These are phyloP conservation scores for Hyaloperonospora brassicae DNA, from an alignment of 352 stramenopile species.

Conservation along the genomic window DNA sequence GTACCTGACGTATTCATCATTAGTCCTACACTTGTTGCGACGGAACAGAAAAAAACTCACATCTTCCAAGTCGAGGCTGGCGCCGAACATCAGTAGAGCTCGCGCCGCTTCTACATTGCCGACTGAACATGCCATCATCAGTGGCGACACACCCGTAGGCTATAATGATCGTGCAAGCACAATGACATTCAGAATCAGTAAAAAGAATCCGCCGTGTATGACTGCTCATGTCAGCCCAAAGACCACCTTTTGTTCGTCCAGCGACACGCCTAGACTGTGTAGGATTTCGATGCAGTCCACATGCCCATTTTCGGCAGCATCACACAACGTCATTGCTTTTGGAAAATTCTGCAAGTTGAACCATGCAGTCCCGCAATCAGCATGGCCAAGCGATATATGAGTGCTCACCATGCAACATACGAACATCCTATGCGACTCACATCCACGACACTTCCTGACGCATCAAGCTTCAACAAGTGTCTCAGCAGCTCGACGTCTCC, in stretches of 20 bases:
- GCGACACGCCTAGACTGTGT: constrained; percentile 66
- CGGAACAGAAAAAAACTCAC: constrained; percentile 20
- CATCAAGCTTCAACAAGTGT: constrained; percentile 62
- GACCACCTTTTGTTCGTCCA: constrained; percentile 79
- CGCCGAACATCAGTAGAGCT: constrained; percentile 78
- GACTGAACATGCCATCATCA: constrained; percentile 82
- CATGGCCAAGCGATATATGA: background rate
- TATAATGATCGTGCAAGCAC: constrained; percentile 19
- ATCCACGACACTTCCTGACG: constrained; percentile 49
- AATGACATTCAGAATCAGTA: constrained; percentile 8
- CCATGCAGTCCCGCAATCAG: constrained; percentile 7
- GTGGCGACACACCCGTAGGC: constrained; percentile 66
- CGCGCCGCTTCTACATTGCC: constrained; percentile 80
- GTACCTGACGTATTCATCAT: constrained; percentile 38
- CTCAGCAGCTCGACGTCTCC: constrained; percentile 70
- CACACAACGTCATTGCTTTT: constrained; percentile 70
- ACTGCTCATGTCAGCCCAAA: background rate
- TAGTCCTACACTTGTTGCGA: constrained; percentile 1
- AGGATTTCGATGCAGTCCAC: constrained; percentile 80
- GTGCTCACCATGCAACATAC: background rate
- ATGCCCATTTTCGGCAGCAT: constrained; percentile 72
- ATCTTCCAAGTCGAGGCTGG: constrained; percentile 78
- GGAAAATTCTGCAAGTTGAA: constrained; percentile 46
- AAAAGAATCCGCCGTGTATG: background rate
- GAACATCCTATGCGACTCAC: constrained; percentile 21